phyloP scores from a whole-genome alignment of 208 protist species.

The Trypanosoma cruzi region DNA sequence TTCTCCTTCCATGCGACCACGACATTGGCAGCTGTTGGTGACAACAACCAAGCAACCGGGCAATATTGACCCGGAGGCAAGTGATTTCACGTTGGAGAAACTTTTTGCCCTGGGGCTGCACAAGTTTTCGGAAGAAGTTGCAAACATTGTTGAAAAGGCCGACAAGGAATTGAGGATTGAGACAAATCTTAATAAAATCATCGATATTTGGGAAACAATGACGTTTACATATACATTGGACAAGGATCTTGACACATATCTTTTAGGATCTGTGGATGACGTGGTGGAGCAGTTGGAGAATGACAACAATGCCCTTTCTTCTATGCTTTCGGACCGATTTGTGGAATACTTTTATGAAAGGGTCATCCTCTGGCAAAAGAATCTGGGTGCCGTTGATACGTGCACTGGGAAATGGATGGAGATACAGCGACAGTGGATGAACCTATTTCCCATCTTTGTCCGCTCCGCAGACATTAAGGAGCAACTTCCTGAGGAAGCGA shows the following conservation, averaged over 20 bases:
- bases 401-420: constrained; percentile 96
- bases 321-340: constrained; percentile 96
- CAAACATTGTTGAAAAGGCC: constrained; percentile 97
- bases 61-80: constrained; percentile 87
- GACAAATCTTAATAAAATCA: constrained; percentile 96
- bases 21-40: constrained; percentile 97
- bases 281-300: constrained; percentile 96
- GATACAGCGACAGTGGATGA: constrained; percentile 97
- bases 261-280: constrained; percentile 94
- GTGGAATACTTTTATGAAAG: constrained; percentile 97
- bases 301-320: constrained; percentile 95
- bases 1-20: constrained; percentile 94
- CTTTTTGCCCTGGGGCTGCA: constrained; percentile 97
- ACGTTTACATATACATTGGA: constrained; percentile 92
- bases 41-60: constrained; percentile 91
- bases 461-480: constrained; percentile 97
- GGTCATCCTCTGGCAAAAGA: constrained; percentile 96
- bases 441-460: constrained; percentile 98
- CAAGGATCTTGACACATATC: constrained; percentile 83
- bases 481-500: constrained; percentile 97
- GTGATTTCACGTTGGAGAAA: constrained; percentile 95
- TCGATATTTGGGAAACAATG: constrained; percentile 94
- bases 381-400: constrained; percentile 95
- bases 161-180: constrained; percentile 98
- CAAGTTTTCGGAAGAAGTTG: constrained; percentile 96